Base-by-base conservation (phyloP, 768 basidiomycete genomes). In the Trichaptum fuscoviolaceum region DNA sequence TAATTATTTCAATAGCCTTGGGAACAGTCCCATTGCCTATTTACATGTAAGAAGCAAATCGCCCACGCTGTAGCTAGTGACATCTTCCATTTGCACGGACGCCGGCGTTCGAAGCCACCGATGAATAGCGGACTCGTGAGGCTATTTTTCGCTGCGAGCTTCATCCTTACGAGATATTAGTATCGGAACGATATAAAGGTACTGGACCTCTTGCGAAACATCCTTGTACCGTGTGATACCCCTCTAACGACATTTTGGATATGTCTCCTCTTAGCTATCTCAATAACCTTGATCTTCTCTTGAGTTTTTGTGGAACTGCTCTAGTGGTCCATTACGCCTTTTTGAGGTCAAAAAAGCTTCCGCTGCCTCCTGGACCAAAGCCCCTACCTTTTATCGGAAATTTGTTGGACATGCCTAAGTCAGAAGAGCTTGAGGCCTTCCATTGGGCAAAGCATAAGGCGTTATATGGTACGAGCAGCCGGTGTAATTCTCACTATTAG, bases 361-460 rank as follows among this genome's bases (percentile, higher is more conserved):
- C 24, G 8, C 59, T 78, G 1, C 83, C 82, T 20, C 76, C 78
- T 9, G 79, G 83, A 15, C 83, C 68, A 6, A 67, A 63, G 23
- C 24, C 30, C 26, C 36, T 63, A 17, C 57, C 61, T 2, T 17
- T 69, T 5, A 30, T 69, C 10, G 68, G 68, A 5, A 67, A 69
- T 52, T 7, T 59, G 8, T 23, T 64, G 17, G 30, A 67, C 26
- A 26, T 69, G 62, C 68, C 68, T 7, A 67, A 63, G 17, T 7
- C 42, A n/a, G 30, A 68, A 10, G 68, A 64, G 24, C 64, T 57
- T 26, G 26, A 58, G 24, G 30, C 52, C 7, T 58, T 64, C 23
- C 20, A 66, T 57, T 35, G 58, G 67, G 58, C 58, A 20, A 65
- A 61, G 15, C 59, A 61, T 24, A 61, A 61, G 23, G 59, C 59